These are phyloP conservation scores for Colletotrichum sp. DNA, from an alignment of 2,329 filamentous ascomycete species.

Conservation along the genomic window DNA sequence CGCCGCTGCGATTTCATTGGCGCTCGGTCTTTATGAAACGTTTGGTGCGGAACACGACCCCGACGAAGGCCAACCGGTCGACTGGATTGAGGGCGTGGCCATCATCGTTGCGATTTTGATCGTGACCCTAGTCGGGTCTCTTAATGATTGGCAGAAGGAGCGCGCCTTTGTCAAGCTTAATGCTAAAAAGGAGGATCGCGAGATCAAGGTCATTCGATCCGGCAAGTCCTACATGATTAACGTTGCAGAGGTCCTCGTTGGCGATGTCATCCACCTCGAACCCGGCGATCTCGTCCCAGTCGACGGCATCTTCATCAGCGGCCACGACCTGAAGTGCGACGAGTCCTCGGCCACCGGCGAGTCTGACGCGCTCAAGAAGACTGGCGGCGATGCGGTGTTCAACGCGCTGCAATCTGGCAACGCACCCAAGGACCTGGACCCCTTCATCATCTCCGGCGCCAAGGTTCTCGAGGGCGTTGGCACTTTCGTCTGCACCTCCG, in stretches of 20 bases:
- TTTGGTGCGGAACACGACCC: constrained; percentile 53
- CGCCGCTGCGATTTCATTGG: constrained; percentile 69
- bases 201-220: constrained; percentile 70
- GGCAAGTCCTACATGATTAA: constrained; percentile 68
- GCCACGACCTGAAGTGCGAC: constrained; percentile 63
- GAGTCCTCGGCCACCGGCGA: constrained; percentile 78
- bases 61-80: constrained; percentile 49
- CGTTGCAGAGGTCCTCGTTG: constrained; percentile 70
- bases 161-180: constrained; percentile 69
- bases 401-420: constrained; percentile 54
- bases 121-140: constrained; percentile 65
- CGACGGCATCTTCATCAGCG: constrained; percentile 71
- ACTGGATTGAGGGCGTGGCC: constrained; percentile 73
- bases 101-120: constrained; percentile 70
- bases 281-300: constrained; percentile 74
- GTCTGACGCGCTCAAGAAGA: constrained; percentile 75
- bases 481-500: constrained; percentile 59
- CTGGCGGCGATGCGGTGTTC: constrained; percentile 62
- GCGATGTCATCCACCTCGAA: constrained; percentile 72
- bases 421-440: constrained; percentile 58
- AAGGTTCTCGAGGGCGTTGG: constrained; percentile 60
- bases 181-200: constrained; percentile 65
- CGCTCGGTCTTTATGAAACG: constrained; percentile 71
- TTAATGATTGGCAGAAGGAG: constrained; percentile 74
- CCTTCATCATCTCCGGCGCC: constrained; percentile 66